Base-by-base conservation (phyloP, 257 asterid species). In the Echites panduratus region DNA sequence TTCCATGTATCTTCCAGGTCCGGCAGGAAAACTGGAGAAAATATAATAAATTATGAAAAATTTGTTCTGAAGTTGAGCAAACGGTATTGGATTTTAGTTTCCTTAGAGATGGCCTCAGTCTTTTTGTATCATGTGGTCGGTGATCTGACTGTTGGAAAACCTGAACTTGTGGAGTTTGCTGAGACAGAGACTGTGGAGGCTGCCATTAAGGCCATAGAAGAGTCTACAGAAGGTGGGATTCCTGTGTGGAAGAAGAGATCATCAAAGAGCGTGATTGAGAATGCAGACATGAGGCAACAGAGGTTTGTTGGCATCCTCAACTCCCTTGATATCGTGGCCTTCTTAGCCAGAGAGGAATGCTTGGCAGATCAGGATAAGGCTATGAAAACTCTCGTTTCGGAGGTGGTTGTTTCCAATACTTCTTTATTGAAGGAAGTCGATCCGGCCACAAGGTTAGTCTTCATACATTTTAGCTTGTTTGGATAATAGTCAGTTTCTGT, bases 141-240 rank as follows among this genome's bases (percentile, higher is more conserved):
- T 75, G 99, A 95, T 92, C 93, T 95, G 81, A 95, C 99, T 9
- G 98, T 95, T 74, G 99, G 98, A 71, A 95, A 95, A 84, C 98
- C 99, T 2, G 98, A 95, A 82, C 81, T 95, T 64, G 87, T 87
- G 57, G 99, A 95, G 79, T 95, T 95, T 72, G 65, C 77, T 8
- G 97, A 92, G 75, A 86, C 92, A 22, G 96, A 92, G 83, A 90
- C 98, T 29, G 85, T 95, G 63, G 97, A 83, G 24, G 88, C 96
- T 6, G 99, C 99, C 7, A 95, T 95, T 58, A 81, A 79, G 79
- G 90, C 96, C 0, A 88, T 95, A 26, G 98, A 87, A 47, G 96
- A 92, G 69, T 86, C 98, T 24, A 84, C 96, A 0, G 99, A 95
- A 83, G 94, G 97, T 7, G 99, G 95, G 59, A 87, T 95, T 68